These are phyloP conservation scores for Aspergillus brasiliensis DNA, from an alignment of 2,329 filamentous ascomycete species.

Conservation along the genomic window DNA sequence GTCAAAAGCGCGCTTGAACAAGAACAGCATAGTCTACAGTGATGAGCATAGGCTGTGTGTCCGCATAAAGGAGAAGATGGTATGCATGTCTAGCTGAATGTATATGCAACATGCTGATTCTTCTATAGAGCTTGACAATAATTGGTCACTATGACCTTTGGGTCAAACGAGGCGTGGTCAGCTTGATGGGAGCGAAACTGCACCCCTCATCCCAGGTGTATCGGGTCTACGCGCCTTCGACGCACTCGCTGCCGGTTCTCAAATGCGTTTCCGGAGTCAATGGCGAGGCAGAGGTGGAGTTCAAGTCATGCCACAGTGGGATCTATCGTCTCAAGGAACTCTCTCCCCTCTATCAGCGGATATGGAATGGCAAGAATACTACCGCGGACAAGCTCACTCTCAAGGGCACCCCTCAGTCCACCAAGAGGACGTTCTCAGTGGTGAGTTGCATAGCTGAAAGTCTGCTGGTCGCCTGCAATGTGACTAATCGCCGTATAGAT, in stretches of 20 bases:
- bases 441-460: constrained; percentile 29
- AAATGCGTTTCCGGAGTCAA: constrained; percentile 45
- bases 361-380: constrained; percentile 51
- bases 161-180: constrained; percentile 58
- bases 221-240: constrained; percentile 58
- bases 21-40: constrained; percentile 41
- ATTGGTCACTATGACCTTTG: constrained; percentile 61
- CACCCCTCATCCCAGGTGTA: constrained; percentile 47
- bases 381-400: constrained; percentile 36
- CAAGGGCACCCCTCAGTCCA: constrained; percentile 28
- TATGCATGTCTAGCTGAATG: constrained; percentile 17
- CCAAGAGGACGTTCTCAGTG: constrained; percentile 43
- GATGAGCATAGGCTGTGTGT: constrained; percentile 42
- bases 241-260: constrained; percentile 59
- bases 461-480: constrained; percentile 1
- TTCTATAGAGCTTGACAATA: constrained; percentile 42
- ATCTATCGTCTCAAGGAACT: constrained; percentile 49
- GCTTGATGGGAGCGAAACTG: constrained; percentile 61
- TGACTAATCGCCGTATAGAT: constrained; percentile 33
- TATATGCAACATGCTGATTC: constrained; percentile 20
- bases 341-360: constrained; percentile 55
- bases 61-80: constrained; percentile 43
- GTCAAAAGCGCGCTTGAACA: constrained; percentile 41
- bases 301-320: constrained; percentile 50
- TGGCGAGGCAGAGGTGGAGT: constrained; percentile 50